Evolutionary conservation across 73 alveolate species (phyloP).

Genomic region (Paraurostyla sp.): DNA sequence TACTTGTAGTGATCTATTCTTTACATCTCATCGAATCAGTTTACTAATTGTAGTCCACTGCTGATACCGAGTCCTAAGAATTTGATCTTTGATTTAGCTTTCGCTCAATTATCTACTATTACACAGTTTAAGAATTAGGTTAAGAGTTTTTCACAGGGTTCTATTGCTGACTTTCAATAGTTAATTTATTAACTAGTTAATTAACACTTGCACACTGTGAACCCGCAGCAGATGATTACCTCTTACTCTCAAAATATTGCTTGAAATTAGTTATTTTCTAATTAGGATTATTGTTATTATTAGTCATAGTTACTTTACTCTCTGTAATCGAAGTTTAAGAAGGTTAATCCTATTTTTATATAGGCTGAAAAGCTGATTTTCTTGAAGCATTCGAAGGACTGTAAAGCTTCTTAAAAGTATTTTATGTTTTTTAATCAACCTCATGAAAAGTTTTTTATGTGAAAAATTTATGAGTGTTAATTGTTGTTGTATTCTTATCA

Average conservation of each 20-base stretch:
- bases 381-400: background rate
- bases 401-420: background rate
- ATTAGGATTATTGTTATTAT: background rate
- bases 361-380: background rate
- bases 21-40: conserved; percentile 35
- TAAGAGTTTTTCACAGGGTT: background rate
- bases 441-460: no score
- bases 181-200: background rate
- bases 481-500: background rate
- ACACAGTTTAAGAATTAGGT: background rate
- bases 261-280: conserved; percentile 1
- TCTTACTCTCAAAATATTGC: conserved; percentile 16
- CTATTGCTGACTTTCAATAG: background rate
- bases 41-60: conserved; percentile 24
- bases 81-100: conserved; percentile 22
- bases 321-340: no score
- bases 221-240: conserved; percentile 23
- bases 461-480: no score
- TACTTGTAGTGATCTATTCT: background rate
- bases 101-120: background rate
- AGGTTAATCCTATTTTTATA: no score
- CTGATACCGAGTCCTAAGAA: conserved; percentile 15
- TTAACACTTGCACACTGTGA: conserved; percentile 3
- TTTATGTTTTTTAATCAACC: background rate
- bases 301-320: no score